Evolutionary conservation across 2,329 filamentous ascomycete species (phyloP), one percentile per base, ranked within the genome.

Genomic region (Colletotrichum melonis): DNA sequence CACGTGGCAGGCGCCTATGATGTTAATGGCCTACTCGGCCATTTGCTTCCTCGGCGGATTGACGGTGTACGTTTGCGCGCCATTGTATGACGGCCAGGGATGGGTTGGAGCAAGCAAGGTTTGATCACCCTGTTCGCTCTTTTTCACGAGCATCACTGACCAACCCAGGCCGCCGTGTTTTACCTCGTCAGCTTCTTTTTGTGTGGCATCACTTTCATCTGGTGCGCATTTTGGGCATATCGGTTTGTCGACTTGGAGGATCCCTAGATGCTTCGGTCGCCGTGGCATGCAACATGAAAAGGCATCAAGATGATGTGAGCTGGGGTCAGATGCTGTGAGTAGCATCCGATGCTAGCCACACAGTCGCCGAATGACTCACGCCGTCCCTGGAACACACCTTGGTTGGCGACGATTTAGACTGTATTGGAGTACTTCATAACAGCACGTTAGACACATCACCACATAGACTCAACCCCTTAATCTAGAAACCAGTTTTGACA

Each of bases 221-320:
- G 78, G 77, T 79, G 78, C n/a, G 78, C 78, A 4, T 79, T 77
- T 28, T 79, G 78, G 78, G 76, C 76, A 5, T 79, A 79, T 62
- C 75, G 56, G 16, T 78, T 78, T 70, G 78, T 78, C 12, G 67
- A 76, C 22, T 58, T 76, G 42, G 69, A 66, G n/a, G 65, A 75
- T 19, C 73, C 73, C 2, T 75, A 59, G 32, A 63, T 30, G 6
- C 28, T 46, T 19, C 24, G 4, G 46, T 19, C 32, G 14, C 16
- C 46, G 52, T 24, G 24, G 9, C 30, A 24, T 11, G 26, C 26
- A 32, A 16, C 22, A 7, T 32, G 32, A 35, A 35, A 35, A 35
- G 32, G 32, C 5, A 32, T 5, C 11, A 7, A 14, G 26, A 6
- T 24, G 14, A 56, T 9, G 5, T n/a, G 26, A 32, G 26, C 11